Evolutionary conservation across 176 grass and related monocot species (phyloP), one percentile per base, ranked within the genome.

Genomic region (Oryza meyeriana): DNA sequence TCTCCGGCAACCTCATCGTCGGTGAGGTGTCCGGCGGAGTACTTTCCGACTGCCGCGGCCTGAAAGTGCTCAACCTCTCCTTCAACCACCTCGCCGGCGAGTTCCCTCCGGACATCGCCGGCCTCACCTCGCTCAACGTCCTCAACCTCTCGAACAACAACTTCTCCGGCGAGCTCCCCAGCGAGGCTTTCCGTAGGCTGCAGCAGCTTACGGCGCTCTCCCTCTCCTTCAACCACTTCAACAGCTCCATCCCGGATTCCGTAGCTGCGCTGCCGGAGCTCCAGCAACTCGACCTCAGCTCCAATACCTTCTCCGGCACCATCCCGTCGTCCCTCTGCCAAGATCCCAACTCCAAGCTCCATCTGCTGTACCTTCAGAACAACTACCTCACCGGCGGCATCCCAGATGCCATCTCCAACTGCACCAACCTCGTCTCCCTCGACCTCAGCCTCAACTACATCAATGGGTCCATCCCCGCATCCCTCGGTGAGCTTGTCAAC

Each of bases 341-440:
- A 16, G 85, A 38, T 5, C 68, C 77, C 50, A 50, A 6, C 83
- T 59, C 82, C 30, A 66, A 64, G 47, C 76, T 99, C 31, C 86
- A 85, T 52, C 78, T 92, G 89, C 89, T 99, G 5, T 99, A 99
- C 85, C 89, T 99, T 16, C 96, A 99, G 91, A 94, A 99, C 87
- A 99, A 99, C 83, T 92, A 86, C 81, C 86, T 99, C 89, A 11
- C 73, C 18, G 90, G 89, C 62, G 29, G 27, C 69, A 95, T 99
- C 78, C 96, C 96, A 3, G 87, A 85, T 29, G 87, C 89, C 9
- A 64, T 99, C 33, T 88, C 87, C 83, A 95, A 94, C 85, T 99
- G 96, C 85, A 48, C 74, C 64, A 85, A 77, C n/a, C 85, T 99
- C 64, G 80, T 92, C 59, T 99, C 96, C 16, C 89, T 99, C 72